These are phyloP conservation scores for Penicillium cosmopolitanum DNA, from an alignment of 495 filamentous ascomycete genomes.

Conservation along the genomic window DNA sequence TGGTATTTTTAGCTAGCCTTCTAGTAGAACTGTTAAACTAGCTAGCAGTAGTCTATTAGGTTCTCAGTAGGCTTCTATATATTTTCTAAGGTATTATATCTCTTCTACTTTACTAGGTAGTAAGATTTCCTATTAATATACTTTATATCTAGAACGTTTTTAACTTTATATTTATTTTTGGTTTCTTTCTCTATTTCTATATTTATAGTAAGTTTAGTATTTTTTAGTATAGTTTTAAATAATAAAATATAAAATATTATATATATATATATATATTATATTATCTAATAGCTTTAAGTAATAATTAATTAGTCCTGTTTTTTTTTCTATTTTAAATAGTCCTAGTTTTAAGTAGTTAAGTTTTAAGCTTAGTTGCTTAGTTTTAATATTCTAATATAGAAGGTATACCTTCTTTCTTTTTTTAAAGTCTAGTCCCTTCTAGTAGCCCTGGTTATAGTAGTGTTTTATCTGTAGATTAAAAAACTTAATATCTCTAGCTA, in stretches of 20 bases:
- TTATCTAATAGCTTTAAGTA: too few relatives aligned
- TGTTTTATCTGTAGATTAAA: neutral
- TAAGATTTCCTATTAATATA: conserved; percentile 1
- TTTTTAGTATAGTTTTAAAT: too few relatives aligned
- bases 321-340: too few relatives aligned
- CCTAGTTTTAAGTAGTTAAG: too few relatives aligned
- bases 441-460: neutral
- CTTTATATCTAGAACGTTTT: conserved; percentile 3
- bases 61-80: conserved; percentile 16
- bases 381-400: conserved; percentile 11
- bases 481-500: neutral
- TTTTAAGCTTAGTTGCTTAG: conserved; percentile 11
- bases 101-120: conserved; percentile 12
- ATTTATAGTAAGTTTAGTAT: too few relatives aligned
- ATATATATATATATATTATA: too few relatives aligned
- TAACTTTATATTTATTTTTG: conserved; percentile 10
- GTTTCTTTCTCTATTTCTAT: conserved; percentile 11
- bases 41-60: conserved; percentile 4
- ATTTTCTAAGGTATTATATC: conserved; percentile 16
- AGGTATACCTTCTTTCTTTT: conserved; percentile 8
- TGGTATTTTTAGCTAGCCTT: neutral
- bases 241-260: too few relatives aligned
- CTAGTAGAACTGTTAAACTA: conserved; percentile 11
- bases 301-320: too few relatives aligned
- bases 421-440: conserved; percentile 5